These are phyloP conservation scores for Pythium chondricola DNA, from an alignment of 352 stramenopile species.

Conservation along the genomic window DNA sequence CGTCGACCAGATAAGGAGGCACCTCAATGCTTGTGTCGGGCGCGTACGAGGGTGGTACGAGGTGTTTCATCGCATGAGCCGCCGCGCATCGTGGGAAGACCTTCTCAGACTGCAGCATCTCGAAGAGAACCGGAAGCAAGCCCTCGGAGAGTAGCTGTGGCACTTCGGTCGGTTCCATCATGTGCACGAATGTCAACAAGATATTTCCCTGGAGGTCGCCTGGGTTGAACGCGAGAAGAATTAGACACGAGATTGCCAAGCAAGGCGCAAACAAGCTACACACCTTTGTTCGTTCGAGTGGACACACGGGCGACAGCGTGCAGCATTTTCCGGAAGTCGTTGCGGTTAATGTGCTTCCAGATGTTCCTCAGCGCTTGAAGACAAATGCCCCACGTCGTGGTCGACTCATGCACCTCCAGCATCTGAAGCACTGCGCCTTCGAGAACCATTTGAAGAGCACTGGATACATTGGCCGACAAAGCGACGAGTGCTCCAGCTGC, in stretches of 20 bases:
- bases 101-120: constrained; percentile 71
- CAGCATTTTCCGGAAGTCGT: constrained; percentile 83
- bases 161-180: constrained; percentile 80
- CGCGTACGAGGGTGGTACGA: constrained; percentile 65
- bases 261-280: not conserved
- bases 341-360: constrained; percentile 84
- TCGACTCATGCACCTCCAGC: constrained; percentile 77
- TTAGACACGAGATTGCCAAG: not conserved
- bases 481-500: constrained; percentile 72
- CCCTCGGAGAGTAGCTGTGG: constrained; percentile 68
- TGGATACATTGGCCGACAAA: constrained; percentile 71
- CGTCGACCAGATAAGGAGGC: constrained; percentile 74
- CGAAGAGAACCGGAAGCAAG: constrained; percentile 66
- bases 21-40: constrained; percentile 75
- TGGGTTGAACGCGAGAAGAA: constrained; percentile 14
- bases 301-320: constrained; percentile 77
- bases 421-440: constrained; percentile 86
- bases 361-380: constrained; percentile 80
- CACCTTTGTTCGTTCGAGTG: constrained; percentile 69
- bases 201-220: constrained; percentile 80
- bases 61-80: constrained; percentile 82
- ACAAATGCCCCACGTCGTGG: constrained; percentile 73
- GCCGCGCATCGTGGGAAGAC: constrained; percentile 76
- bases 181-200: constrained; percentile 84
- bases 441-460: constrained; percentile 81